Evolutionary conservation across 768 basidiomycete species (phyloP), one percentile per base, ranked within the genome.

Genomic region (Leccinum pellstonianum): DNA sequence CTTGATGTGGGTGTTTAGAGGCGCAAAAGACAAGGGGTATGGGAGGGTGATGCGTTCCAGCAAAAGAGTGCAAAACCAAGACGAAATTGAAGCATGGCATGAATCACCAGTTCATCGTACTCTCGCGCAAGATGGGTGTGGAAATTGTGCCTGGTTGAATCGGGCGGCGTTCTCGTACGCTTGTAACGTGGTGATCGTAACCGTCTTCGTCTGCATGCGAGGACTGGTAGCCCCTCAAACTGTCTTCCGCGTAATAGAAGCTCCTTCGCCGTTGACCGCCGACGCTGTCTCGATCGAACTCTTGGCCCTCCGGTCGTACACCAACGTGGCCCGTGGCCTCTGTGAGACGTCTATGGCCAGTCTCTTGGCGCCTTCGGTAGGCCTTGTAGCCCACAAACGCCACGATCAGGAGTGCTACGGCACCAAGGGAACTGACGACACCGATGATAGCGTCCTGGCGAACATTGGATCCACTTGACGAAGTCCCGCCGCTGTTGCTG

Each of bases 391-490:
- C 79, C 66, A 95, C 87, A 77, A 85, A 90, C 15, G 79, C 80
- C 31, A 93, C 80, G 37, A 90, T 85, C 46, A 91, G 66, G 47
- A 93, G 70, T 1, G 91, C 86, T 56, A 95, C 81, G 5, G 83
- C 90, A 12, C 93, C 93, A 19, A 96, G 81, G 3, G 89, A 86
- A 43, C 83, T 86, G 62, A 93, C 90, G 4, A 96, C 93, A 21
- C 95, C 95, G 62, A 97, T 95, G 69, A 96, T 94, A 25, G 91
- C 91, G 64, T 95, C 86, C 68, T 90, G 83, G 12, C 92, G 81
- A 15, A 80, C 77, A 21, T 63, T 62, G 15, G 77, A 71, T 25
- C 69, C 72, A 29, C 66, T 74, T 15, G 67, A 67, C 2, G 57
- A 55, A 1, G 70, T 65, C 4, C 65, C 65, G 19, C 33, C 38